phyloP scores from a whole-genome alignment of 371 early-diverging fungal species.

The Nematocida minor region DNA sequence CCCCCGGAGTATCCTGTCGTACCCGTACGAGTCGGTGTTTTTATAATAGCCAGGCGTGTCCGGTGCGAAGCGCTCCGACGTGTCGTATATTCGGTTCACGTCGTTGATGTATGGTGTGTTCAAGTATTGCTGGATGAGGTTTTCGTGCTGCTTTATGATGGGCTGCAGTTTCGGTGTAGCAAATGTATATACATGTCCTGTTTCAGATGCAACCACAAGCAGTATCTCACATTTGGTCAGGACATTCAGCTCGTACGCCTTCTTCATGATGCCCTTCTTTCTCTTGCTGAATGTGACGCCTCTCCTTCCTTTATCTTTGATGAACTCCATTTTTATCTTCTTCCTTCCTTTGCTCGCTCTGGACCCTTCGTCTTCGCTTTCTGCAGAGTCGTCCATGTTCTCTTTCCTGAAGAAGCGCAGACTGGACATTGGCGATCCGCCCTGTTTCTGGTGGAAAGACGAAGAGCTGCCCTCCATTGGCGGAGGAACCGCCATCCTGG shows the following conservation, averaged over 20 bases:
- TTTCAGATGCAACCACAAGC: constrained; percentile 81
- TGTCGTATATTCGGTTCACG: constrained; percentile 37
- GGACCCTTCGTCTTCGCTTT: constrained; percentile 20
- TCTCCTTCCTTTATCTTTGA: constrained; percentile 82
- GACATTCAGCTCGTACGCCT: constrained; percentile 87
- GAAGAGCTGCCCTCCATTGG: not conserved
- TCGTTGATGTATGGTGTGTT: constrained; percentile 65
- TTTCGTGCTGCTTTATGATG: constrained; percentile 79
- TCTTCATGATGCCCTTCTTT: constrained; percentile 97
- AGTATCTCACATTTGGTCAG: constrained; percentile 91
- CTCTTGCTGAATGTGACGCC: constrained; percentile 93
- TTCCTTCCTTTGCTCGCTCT: constrained; percentile 69
- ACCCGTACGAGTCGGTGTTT: constrained; percentile 28
- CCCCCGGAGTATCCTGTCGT: constrained; percentile 34
- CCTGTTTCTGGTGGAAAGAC: not conserved
- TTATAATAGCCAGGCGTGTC: constrained; percentile 27
- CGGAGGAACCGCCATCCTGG: not conserved
- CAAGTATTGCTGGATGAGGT: constrained; percentile 82
- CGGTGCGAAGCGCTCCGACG: constrained; percentile 27
- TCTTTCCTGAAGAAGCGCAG: constrained; percentile 42
- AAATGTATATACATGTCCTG: constrained; percentile 91
- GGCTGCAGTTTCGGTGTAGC: constrained; percentile 89
- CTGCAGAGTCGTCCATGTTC: constrained; percentile 32
- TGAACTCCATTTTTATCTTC: constrained; percentile 84
- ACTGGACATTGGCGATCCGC: not conserved